These are phyloP conservation scores for Rhamnella rubrinervis DNA, from an alignment of 331 rosid genomes.

Conservation along the genomic window DNA sequence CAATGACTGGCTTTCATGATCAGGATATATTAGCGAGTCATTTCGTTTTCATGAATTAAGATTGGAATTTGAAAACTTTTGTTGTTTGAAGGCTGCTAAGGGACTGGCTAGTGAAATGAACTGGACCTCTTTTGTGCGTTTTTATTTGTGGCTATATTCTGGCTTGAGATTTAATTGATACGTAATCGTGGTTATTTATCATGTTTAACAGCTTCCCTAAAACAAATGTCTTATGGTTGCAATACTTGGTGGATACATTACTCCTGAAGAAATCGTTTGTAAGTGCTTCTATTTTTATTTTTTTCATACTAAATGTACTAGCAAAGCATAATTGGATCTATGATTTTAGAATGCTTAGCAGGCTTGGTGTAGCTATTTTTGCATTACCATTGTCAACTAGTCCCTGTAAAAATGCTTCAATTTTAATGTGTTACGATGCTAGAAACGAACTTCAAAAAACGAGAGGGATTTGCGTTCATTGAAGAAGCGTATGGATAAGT, in stretches of 20 bases:
- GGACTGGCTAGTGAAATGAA: not conserved
- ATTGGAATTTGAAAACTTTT: not conserved
- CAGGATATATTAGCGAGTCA: too few relatives aligned
- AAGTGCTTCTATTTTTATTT: slow-evolving; percentile 36
- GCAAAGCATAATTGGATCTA: too few relatives aligned
- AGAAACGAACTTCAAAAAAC: slow-evolving; percentile 71
- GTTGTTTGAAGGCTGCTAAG: not conserved
- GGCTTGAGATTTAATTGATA: slow-evolving; percentile 10
- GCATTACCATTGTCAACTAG: too few relatives aligned
- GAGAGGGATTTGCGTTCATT: slow-evolving; percentile 85
- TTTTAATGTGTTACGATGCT: slow-evolving; percentile 4
- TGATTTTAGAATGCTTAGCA: too few relatives aligned
- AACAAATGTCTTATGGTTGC: slow-evolving; percentile 90
- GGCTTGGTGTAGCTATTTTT: too few relatives aligned
- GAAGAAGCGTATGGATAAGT: slow-evolving; percentile 82
- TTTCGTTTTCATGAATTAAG: not conserved
- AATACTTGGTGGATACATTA: slow-evolving; percentile 76
- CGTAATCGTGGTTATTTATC: slow-evolving; percentile 12
- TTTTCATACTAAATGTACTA: not conserved
- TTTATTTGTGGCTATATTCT: not conserved
- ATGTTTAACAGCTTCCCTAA: slow-evolving; percentile 64
- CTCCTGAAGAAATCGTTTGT: slow-evolving; percentile 87
- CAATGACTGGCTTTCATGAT: too few relatives aligned
- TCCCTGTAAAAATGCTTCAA: too few relatives aligned
- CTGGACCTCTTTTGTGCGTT: not conserved